A percentile compares a stretch with the other conserved stretches of the same genome.
Evolutionary conservation across 106 monocot species (phyloP).

Genomic region (Hemerocallis citrina): DNA sequence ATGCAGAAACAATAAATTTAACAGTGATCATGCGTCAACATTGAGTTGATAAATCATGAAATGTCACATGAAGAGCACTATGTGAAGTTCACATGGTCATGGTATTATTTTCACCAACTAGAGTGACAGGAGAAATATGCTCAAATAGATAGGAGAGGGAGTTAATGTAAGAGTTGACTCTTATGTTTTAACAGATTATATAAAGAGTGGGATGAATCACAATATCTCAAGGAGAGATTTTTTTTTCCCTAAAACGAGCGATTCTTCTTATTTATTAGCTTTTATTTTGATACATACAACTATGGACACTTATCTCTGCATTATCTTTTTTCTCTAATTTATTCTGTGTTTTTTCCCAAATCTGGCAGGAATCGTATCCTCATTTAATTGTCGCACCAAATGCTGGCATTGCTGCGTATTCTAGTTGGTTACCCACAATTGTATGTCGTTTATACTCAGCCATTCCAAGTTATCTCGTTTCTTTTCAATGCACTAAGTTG

Average conservation of each 20-base stretch:
- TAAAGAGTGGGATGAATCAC: too few species aligned
- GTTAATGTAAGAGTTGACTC: background rate
- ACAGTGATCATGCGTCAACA: background rate
- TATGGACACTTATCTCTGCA: background rate
- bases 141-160: background rate
- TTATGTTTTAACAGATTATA: too few species aligned
- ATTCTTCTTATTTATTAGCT: background rate
- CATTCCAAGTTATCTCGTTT: background rate
- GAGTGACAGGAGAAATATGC: background rate
- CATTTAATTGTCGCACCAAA: conserved; percentile 78
- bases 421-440: conserved; percentile 86
- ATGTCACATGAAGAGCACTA: background rate
- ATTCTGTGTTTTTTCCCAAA: background rate
- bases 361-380: conserved; percentile 58
- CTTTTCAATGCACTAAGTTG: background rate
- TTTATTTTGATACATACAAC: background rate
- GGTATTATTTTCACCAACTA: background rate
- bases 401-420: conserved; percentile 92
- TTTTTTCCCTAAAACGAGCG: too few species aligned
- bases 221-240: too few species aligned
- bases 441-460: conserved; percentile 24
- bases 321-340: conserved; percentile 9
- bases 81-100: background rate
- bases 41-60: background rate
- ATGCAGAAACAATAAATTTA: background rate